Conservation (phyloP, 2,329 filamentous ascomycete species). For the Pseudogymnoascus sp. region DNA sequence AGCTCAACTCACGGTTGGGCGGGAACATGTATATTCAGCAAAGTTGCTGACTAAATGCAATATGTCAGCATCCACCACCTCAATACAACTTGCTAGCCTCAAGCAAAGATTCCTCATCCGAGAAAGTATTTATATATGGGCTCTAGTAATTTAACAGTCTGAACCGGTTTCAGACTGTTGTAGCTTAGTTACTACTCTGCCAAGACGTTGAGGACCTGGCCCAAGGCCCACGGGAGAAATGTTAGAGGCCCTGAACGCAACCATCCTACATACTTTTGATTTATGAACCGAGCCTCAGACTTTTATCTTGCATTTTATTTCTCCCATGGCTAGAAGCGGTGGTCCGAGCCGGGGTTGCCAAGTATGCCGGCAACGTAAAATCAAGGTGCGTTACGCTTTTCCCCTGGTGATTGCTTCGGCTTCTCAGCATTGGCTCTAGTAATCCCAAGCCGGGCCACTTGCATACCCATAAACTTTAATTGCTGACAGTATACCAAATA, state of each 20-base stretch:
- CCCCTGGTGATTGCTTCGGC: not conserved
- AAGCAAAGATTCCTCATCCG: not conserved
- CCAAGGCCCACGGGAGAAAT: not conserved
- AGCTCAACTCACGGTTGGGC: too few relatives aligned
- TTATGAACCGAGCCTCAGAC: not conserved
- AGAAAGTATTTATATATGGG: not conserved
- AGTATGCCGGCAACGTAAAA: conserved; percentile 6
- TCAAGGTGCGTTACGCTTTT: not conserved
- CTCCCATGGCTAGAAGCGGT: not conserved
- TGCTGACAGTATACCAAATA: not conserved
- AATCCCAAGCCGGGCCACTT: not conserved
- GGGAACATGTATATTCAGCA: not conserved
- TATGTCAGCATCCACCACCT: not conserved
- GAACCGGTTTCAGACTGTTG: not conserved
- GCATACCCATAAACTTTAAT: not conserved
- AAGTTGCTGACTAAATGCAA: not conserved
- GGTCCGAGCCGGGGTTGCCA: conserved; percentile 2
- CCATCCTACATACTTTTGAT: not conserved
- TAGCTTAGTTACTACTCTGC: not conserved
- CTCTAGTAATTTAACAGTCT: not conserved
- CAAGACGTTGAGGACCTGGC: not conserved
- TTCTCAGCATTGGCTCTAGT: not conserved
- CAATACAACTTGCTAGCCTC: not conserved
- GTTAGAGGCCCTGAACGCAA: too few relatives aligned
- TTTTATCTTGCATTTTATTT: not conserved